These are phyloP conservation scores for Eucalyptus erythrocorys DNA, from an alignment of 345 rosid genomes.

Conservation along the genomic window DNA sequence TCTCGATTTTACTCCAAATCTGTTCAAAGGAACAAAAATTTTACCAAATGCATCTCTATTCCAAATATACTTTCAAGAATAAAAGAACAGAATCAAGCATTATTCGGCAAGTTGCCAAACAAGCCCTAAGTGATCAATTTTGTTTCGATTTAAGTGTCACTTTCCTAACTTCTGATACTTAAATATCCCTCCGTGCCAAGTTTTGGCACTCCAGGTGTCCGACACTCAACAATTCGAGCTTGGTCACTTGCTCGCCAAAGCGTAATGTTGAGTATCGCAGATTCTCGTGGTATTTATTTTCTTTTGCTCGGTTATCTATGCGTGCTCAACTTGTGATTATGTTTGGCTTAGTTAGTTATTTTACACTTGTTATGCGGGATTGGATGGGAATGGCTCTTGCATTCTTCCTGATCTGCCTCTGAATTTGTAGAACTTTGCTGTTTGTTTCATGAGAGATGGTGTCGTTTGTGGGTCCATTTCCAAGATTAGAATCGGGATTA, in stretches of 20 bases:
- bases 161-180: too few relatives aligned
- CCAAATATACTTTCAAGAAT: too few relatives aligned
- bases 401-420: not conserved
- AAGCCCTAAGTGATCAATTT: too few relatives aligned
- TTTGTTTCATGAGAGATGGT: not conserved
- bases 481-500: not conserved
- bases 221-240: not conserved
- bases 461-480: not conserved
- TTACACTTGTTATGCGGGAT: not conserved
- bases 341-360: not conserved
- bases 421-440: not conserved
- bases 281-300: not conserved
- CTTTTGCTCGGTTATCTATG: not conserved
- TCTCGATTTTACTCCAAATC: too few relatives aligned
- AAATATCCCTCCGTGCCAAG: too few relatives aligned
- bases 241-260: not conserved
- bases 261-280: not conserved
- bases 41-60: too few relatives aligned
- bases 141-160: too few relatives aligned
- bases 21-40: too few relatives aligned
- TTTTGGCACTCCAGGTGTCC: too few relatives aligned
- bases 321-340: not conserved
- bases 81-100: too few relatives aligned
- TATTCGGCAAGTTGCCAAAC: too few relatives aligned
- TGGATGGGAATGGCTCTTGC: not conserved